Evolutionary conservation across 2,329 filamentous ascomycete species (phyloP), one percentile per base, ranked within the genome.

Genomic region (Clarireedia monteithiana): DNA sequence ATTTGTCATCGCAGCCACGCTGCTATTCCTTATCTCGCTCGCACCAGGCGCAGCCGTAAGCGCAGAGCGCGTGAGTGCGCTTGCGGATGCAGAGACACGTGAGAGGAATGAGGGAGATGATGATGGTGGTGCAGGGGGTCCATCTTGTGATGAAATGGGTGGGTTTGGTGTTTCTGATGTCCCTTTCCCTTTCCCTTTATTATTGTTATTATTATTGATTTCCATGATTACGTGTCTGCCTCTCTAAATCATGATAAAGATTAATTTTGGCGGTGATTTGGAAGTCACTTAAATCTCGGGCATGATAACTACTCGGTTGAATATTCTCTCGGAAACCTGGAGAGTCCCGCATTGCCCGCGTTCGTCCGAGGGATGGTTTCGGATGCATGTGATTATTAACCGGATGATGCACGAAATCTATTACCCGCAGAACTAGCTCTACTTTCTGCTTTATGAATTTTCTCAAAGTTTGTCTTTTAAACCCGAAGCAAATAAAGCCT

Each of bases 61-160:
- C 14, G 67, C 62, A 59, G 65, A 67, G 26, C 65, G 64, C 27
- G 70, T 61, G 24, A 74, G 66, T 0, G 65, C 64, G 14, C 62
- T 66, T 42, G 72, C 72, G 27, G 72, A 74, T 48, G 64, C 62
- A 55, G 62, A 55, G 49, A 69, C 60, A 55, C 65, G 58, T 48
- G 63, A 63, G 7, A 67, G 49, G 12, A 69, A 34, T 15, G 64
- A 64, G 27, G 27, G 49, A 9, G 68, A 34, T n/a, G 64, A 64
- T 7, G 27, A 9, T 30, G 6, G 7, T 34, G 57, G 51, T 40
- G 57, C 34, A 15, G 57, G 36, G 50, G 40, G 20, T 24, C 56
- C 57, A 40, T 56, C 48, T 56, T 49, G 23, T 26, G 36, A 36
- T n/a, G 50, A n/a, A 23, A 20, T 20, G 20, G 20, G 20, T 20